These are phyloP conservation scores for Lunularia cruciata DNA, from an alignment of 225 moss, liverwort and hornwort genomes.

Conservation along the genomic window DNA sequence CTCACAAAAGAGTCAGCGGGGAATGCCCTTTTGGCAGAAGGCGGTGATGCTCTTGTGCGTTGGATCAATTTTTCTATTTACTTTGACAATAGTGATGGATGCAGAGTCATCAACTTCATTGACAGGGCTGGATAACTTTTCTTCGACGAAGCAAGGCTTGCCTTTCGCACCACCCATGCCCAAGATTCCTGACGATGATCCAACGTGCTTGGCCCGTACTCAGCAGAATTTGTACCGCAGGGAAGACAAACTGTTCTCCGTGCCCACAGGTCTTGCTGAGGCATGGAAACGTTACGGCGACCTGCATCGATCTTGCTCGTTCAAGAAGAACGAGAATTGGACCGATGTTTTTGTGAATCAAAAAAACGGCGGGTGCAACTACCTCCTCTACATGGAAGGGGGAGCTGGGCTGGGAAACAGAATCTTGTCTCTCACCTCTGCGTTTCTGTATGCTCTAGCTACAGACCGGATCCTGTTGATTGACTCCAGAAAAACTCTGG, in stretches of 20 bases:
- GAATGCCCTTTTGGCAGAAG: conserved; percentile 37
- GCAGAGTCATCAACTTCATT: conserved; percentile 20
- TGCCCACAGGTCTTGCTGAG: conserved; percentile 35
- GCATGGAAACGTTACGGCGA: conserved; percentile 52
- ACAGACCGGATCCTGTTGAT: conserved; percentile 57
- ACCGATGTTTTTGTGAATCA: conserved; percentile 45
- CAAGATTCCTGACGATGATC: conserved; percentile 13
- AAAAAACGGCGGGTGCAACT: conserved; percentile 44
- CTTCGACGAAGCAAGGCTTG: not conserved
- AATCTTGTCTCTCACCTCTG: conserved; percentile 56
- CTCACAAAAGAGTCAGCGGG: too few species aligned
- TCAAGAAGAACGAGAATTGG: conserved; percentile 45
- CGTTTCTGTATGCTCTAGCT: conserved; percentile 52
- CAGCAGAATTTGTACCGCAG: conserved; percentile 55
- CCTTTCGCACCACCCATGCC: not conserved
- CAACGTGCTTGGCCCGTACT: conserved; percentile 50
- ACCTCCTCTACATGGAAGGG: conserved; percentile 48
- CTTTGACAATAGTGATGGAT: conserved; percentile 31
- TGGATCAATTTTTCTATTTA: conserved; percentile 36
- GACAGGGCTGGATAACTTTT: conserved; percentile 19
- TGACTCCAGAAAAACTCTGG: conserved; percentile 37
- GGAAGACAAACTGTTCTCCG: conserved; percentile 33
- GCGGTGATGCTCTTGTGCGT: conserved; percentile 29
- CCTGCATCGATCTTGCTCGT: conserved; percentile 55
- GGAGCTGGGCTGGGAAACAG: conserved; percentile 47